phyloP scores from a whole-genome alignment of 768 basidiomycete species.

The Termitomyces eurrhizus region DNA sequence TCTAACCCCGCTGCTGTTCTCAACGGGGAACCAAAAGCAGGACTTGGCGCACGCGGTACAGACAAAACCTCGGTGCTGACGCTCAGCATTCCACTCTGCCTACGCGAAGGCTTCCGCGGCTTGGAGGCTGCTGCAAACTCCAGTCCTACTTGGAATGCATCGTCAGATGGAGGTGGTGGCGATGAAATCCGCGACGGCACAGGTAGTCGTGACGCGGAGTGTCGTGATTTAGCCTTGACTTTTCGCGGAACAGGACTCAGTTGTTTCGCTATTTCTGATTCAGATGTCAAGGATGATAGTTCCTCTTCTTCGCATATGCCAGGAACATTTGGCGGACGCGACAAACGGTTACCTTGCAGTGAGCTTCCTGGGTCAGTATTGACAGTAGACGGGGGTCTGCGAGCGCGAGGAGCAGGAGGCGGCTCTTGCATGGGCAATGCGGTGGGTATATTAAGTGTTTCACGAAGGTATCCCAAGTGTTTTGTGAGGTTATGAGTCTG shows the following conservation, averaged over 20 bases:
- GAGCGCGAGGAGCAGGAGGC: slow-evolving; percentile 47
- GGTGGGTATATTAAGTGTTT: slow-evolving; percentile 47
- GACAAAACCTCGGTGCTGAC: slow-evolving; percentile 35
- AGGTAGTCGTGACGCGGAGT: slow-evolving; percentile 45
- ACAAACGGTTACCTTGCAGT: slow-evolving; percentile 51
- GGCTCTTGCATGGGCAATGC: slow-evolving; percentile 32
- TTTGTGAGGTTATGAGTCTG: slow-evolving; percentile 61
- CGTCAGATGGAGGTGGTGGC: slow-evolving; percentile 31
- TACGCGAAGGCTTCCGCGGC: slow-evolving; percentile 36
- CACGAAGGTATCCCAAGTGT: slow-evolving; percentile 61
- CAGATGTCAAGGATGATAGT: slow-evolving; percentile 38
- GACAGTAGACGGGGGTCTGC: slow-evolving; percentile 40
- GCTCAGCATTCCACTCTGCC: slow-evolving; percentile 56
- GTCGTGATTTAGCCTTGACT: slow-evolving; percentile 42
- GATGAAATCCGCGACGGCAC: slow-evolving; percentile 41
- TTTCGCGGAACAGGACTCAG: slow-evolving; percentile 39
- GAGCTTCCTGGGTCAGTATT: slow-evolving; percentile 31
- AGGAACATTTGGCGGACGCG: slow-evolving; percentile 63
- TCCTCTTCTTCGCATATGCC: slow-evolving; percentile 71
- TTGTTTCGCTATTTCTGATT: slow-evolving; percentile 36
- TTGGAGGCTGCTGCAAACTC: slow-evolving; percentile 24
- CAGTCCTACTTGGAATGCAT: slow-evolving; percentile 20
- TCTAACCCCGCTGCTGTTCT: slow-evolving; percentile 52
- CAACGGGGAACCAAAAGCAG: slow-evolving; percentile 63
- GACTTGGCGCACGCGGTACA: slow-evolving; percentile 58